These are phyloP conservation scores for Lentinula detonsa DNA, from an alignment of 768 basidiomycete species.

Conservation along the genomic window DNA sequence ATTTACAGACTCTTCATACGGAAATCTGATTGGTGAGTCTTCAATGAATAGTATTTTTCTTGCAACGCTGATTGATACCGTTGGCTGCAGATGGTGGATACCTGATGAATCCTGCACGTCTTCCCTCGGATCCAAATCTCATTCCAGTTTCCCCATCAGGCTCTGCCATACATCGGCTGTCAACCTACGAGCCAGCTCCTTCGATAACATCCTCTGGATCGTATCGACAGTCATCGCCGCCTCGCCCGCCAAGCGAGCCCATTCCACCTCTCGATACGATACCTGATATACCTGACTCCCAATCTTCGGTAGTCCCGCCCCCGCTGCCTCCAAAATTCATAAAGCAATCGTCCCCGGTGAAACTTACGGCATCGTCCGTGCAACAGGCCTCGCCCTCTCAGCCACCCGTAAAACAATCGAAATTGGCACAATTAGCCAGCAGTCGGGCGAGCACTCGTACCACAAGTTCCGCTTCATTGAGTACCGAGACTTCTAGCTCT, in stretches of 20 bases:
- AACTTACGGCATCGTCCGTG: not conserved
- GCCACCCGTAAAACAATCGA: conserved; percentile 46
- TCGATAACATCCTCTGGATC: conserved; percentile 39
- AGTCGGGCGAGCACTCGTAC: conserved; percentile 51
- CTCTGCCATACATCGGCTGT: conserved; percentile 59
- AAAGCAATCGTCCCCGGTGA: conserved; percentile 33
- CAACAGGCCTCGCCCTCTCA: conserved; percentile 11
- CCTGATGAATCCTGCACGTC: not conserved
- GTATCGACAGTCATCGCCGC: conserved; percentile 29
- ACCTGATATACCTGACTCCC: conserved; percentile 49
- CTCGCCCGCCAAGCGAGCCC: conserved; percentile 34
- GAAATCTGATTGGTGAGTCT: conserved; percentile 50
- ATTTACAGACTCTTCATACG: conserved; percentile 55
- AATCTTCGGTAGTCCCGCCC: not conserved
- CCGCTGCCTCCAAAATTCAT: conserved; percentile 9
- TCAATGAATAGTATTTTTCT: not conserved
- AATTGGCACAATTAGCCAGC: conserved; percentile 62
- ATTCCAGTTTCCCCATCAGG: conserved; percentile 62
- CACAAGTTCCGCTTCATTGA: conserved; percentile 51
- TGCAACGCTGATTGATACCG: conserved; percentile 7
- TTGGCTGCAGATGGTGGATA: not conserved
- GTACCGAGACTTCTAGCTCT: conserved; percentile 48
- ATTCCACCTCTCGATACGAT: conserved; percentile 41
- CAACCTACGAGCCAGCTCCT: conserved; percentile 51
- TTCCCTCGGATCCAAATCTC: conserved; percentile 42